Evolutionary conservation across 768 basidiomycete species (phyloP).

Genomic region (Lactarius deliciosus): DNA sequence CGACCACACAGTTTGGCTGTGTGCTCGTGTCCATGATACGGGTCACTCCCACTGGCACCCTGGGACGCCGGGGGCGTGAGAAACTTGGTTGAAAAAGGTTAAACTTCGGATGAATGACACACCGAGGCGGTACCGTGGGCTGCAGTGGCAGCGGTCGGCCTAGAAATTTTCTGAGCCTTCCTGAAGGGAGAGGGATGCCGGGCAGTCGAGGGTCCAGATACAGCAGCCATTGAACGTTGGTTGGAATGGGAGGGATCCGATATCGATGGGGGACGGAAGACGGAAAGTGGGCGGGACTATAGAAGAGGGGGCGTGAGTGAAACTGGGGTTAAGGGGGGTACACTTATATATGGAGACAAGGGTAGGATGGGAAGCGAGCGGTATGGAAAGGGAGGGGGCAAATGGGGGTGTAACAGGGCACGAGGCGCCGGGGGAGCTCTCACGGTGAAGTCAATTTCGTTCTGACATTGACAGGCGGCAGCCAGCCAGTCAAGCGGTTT

Average conservation of each 20-base stretch:
- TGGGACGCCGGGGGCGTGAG: slow-evolving; percentile 8
- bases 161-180: slow-evolving; percentile 30
- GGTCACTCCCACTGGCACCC: slow-evolving; percentile 40
- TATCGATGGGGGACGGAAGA: slow-evolving; percentile 21
- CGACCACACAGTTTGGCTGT: slow-evolving; percentile 67
- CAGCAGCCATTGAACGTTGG: slow-evolving; percentile 32
- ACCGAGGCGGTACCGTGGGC: slow-evolving; percentile 24
- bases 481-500: slow-evolving; percentile 17
- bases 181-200: slow-evolving; percentile 37
- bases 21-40: slow-evolving; percentile 75
- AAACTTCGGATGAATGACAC: slow-evolving; percentile 20
- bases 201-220: slow-evolving; percentile 32
- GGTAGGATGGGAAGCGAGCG: slow-evolving; percentile 2
- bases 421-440: slow-evolving; percentile 19
- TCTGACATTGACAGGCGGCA: slow-evolving; percentile 23
- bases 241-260: slow-evolving; percentile 21
- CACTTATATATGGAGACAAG: slow-evolving; percentile 27
- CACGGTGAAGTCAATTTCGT: slow-evolving; percentile 20
- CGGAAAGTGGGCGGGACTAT: slow-evolving; percentile 13
- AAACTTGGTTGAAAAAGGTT: slow-evolving; percentile 13
- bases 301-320: slow-evolving; percentile 26
- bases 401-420: slow-evolving; percentile 12
- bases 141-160: slow-evolving; percentile 12
- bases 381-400: neutral
- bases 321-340: slow-evolving; percentile 7